Base-by-base conservation (phyloP, 2,329 filamentous ascomycete genomes). In the Pyricularia pennisetigena region DNA sequence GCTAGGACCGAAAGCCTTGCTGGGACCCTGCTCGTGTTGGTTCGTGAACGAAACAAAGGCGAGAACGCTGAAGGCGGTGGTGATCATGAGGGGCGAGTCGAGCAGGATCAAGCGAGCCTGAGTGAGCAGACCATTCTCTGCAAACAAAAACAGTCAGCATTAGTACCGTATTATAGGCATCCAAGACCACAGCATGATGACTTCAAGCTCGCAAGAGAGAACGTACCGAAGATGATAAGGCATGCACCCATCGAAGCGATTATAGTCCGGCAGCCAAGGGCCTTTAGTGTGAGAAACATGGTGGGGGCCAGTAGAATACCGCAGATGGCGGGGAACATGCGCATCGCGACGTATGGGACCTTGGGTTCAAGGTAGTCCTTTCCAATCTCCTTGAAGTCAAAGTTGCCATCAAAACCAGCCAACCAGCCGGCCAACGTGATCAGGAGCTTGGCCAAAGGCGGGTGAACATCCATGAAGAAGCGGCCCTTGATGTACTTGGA, bases 401-500 rank as follows among this genome's bases (percentile, higher is more conserved):
- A 99, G 71, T 93, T 85, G 72, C 95, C 95, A 76, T 97, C 87
- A 78, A 98, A 99, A 68, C 95, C 95, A 74, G 94, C 95, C 71
- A 97, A 80, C 89, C 91, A 99, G 73, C 94, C 95, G 71, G 94
- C 93, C 70, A 99, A 87, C 67, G 95, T 97, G 75, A 99, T 94
- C 73, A 99, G 88, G 77, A 99, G 88, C 83, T 99, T 99, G 72
- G 95, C 95, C 70, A 99, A 85, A 64, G 95, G 95, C 35, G 95
- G 95, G 78, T 99, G 95, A n/a, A 99, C 95, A 78, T 99, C 95
- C 95, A 99, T 99, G 80, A 99, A 99, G 86, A 99, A 99, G 78
- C 86, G 90, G 76, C 95, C 95, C 84, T 99, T 98, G 85, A 99
- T 98, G 80, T 99, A 99, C 80, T 99, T 99, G 74, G 91, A 93